Conservation (phyloP, 1,284 basidiomycete genomes). For the Puccinia novopanici region DNA sequence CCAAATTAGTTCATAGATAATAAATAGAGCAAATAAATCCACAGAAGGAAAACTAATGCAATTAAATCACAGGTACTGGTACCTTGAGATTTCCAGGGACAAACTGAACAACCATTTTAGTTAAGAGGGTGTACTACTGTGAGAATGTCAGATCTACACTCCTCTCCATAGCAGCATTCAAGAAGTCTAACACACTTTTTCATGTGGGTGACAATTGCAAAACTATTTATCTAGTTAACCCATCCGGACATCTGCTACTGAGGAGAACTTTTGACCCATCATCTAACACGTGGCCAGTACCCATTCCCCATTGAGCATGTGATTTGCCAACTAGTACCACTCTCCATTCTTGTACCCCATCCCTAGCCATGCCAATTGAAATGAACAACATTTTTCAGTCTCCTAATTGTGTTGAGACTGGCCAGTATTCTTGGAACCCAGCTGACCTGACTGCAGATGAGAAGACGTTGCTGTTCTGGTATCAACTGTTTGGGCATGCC, state of each 20-base stretch:
- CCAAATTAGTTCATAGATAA: too few relatives aligned
- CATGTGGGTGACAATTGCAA: neutral
- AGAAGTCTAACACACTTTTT: neutral
- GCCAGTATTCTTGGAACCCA: neutral
- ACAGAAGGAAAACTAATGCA: too few relatives aligned
- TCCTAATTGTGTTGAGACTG: neutral
- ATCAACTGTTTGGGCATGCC: too few relatives aligned
- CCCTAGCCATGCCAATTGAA: neutral
- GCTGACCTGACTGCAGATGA: too few relatives aligned
- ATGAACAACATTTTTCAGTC: neutral
- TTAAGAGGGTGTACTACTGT: slow-evolving; percentile 16
- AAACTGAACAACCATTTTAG: neutral
- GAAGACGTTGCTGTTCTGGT: too few relatives aligned
- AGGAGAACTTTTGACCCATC: neutral
- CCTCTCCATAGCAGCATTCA: neutral
- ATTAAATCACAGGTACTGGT: slow-evolving; percentile 15
- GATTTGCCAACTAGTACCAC: too few relatives aligned
- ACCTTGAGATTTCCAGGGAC: neutral
- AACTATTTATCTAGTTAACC: neutral
- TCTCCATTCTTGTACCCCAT: neutral
- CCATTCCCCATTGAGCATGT: neutral
- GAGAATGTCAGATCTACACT: neutral
- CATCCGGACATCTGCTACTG: neutral
- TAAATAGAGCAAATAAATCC: too few relatives aligned
- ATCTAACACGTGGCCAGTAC: neutral